A percentile compares a stretch with the other conserved stretches of the same genome.
These are phyloP conservation scores for Gastrodia elata DNA, from an alignment of 106 monocot species.

Conservation along the genomic window DNA sequence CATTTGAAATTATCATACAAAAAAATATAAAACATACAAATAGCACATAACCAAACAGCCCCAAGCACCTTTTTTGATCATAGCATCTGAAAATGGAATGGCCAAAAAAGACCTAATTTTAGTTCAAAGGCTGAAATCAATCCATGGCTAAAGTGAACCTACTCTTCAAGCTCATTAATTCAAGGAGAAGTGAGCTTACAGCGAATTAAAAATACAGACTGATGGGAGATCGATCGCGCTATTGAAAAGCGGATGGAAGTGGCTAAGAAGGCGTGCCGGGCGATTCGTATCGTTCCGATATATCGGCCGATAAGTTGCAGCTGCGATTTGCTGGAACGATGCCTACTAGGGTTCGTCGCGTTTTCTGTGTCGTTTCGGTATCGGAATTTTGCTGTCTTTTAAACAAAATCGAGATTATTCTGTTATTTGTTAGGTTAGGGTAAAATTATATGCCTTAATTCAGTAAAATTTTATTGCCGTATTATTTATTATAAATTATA, in stretches of 20 bases:
- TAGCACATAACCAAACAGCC: not conserved
- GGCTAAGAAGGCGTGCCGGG: not conserved
- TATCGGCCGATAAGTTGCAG: not conserved
- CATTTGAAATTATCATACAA: no score
- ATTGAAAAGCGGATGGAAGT: not conserved
- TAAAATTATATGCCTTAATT: no score
- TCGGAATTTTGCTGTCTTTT: not conserved
- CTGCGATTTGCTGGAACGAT: not conserved
- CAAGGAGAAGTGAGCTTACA: not conserved
- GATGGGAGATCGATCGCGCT: not conserved
- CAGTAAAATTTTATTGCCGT: no score
- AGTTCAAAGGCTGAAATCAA: not conserved
- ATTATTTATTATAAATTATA: no score
- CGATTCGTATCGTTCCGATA: not conserved
- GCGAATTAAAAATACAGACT: not conserved
- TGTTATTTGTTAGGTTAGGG: no score
- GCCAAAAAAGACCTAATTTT: not conserved
- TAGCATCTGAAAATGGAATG: not conserved
- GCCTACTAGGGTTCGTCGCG: not conserved
- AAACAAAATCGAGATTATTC: not conserved
- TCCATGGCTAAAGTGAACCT: not conserved
- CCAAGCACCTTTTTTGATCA: not conserved
- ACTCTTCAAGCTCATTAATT: not conserved
- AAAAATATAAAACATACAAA: not conserved
- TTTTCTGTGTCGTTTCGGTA: not conserved